Base-by-base conservation (phyloP, 352 stramenopile genomes). In the Achlya hypogyna region DNA sequence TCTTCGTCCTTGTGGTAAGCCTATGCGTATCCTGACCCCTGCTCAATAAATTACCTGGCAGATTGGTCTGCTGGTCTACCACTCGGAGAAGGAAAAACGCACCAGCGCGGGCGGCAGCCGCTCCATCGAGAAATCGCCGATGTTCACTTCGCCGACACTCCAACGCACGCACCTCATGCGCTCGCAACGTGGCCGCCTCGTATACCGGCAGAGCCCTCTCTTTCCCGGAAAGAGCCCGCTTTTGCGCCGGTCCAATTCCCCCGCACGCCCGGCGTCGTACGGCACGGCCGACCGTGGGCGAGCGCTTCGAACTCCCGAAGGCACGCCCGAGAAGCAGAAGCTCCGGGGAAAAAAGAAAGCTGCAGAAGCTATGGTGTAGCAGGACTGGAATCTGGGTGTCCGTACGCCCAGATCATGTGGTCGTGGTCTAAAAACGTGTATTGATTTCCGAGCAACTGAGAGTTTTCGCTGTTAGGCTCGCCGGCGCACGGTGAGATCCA, bases 51-150 rank as follows among this genome's bases (percentile, higher is more conserved):
- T n/a, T n/a, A n/a, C n/a, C n/a, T n/a, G n/a, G n/a, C 51, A 63
- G 49, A 91, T 94, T 74, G 85, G 83, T 2, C 71, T 94, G 59
- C 74, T 94, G 18, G 84, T 94, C 9, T 94, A 94, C 66, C 85
- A 94, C 75, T 91, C 85, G 27, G 85, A 94, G 72, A 94, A 94
- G 72, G 85, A 92, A 69, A 81, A 82, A 56, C 83, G 84, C 52
- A 23, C 51, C 42, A 67, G 60, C 47, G n/a, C 10, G 27, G 60
- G 60, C 27, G 72, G 74, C 12, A 54, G 52, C 29, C 56, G 81
- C 9, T 89, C 83, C 25, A 76, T 91, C 54, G 82, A 92, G 68
- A 92, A 90, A 64, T 92, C 83, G 16, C 85, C 85, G 6, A 94
- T 94, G 85, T 91, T 91, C 67, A 76, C 83, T 43, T 94, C 86